phyloP scores from a whole-genome alignment of 345 rosid genomes.

The Salix dunnii region DNA sequence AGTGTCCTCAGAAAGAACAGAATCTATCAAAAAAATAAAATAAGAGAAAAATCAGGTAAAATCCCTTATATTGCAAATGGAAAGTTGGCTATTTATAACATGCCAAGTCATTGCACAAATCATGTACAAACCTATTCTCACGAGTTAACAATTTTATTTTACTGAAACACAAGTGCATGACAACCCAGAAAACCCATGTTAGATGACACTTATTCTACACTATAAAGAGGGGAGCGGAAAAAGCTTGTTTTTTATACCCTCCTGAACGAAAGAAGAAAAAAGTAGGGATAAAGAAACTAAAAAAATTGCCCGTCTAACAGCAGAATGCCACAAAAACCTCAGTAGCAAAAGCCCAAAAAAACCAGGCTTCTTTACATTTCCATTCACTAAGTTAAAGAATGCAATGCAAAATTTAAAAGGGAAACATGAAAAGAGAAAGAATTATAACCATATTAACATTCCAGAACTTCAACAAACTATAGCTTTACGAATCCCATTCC shows the following conservation, averaged over 20 bases:
- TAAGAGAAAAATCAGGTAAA: not conserved
- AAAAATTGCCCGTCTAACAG: not conserved
- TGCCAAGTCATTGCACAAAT: not conserved
- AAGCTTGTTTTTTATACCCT: no score
- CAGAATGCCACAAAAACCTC: not conserved
- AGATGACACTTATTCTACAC: no score
- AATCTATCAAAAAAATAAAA: conserved; percentile 33
- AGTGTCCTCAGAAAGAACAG: conserved; percentile 55
- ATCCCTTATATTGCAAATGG: no score
- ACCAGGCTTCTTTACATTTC: not conserved
- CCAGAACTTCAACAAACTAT: not conserved
- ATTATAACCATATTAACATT: not conserved
- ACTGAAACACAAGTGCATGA: not conserved
- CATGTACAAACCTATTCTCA: not conserved
- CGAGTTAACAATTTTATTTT: not conserved
- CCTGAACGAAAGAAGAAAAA: no score
- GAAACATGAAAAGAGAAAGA: not conserved
- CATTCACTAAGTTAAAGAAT: not conserved
- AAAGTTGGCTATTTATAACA: not conserved
- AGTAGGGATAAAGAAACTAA: not conserved
- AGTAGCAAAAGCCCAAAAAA: not conserved
- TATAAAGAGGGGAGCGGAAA: no score
- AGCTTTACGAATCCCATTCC: not conserved
- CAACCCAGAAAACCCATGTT: no score
- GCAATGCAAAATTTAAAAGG: not conserved